Evolutionary conservation across 2,329 filamentous ascomycete species (phyloP), one percentile per base, ranked within the genome.

Genomic region (Cercospora sp.): DNA sequence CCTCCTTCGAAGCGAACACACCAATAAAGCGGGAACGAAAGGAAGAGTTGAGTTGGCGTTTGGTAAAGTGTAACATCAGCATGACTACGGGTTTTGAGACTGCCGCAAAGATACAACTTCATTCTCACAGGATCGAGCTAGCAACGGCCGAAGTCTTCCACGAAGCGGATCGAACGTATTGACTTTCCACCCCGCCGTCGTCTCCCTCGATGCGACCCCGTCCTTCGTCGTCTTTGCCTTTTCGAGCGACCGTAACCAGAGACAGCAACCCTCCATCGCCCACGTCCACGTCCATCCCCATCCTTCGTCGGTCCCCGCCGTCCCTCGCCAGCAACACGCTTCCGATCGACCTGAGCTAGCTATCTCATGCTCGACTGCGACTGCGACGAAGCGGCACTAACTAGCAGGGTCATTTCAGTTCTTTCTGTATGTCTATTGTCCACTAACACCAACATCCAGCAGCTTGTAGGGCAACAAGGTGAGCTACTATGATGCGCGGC

Each of bases 81-180:
- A 57, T 58, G 58, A 65, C 57, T 53, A 68, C 28, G 28, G 26
- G 53, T 30, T 30, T 64, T 28, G 62, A 58, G 34, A 55, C 62
- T 58, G 62, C 62, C 43, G 34, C 57, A 65, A 34, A 43, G 65
- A 65, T 61, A 66, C 66, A 69, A 64, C 59, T 64, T 64, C 61
- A 67, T 63, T 60, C 30, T 59, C 61, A 67, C 66, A 67, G 66
- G 66, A 64, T 65, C 62, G 62, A 57, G 57, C 34, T 62, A 68
- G 62, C 58, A 65, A 55, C 62, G 66, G 51, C 66, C 66, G 66
- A 65, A 34, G 16, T 37, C 37, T 57, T 57, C 63, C 40, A 64
- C 69, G 69, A 68, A 68, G 61, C 66, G 69, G 61, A 66, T 68
- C 69, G 69, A 65, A 49, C 69, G 61, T 70, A 32, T 63, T 57